These are phyloP conservation scores for Vigna angularis DNA, from an alignment of 306 rosid genomes.

Conservation along the genomic window DNA sequence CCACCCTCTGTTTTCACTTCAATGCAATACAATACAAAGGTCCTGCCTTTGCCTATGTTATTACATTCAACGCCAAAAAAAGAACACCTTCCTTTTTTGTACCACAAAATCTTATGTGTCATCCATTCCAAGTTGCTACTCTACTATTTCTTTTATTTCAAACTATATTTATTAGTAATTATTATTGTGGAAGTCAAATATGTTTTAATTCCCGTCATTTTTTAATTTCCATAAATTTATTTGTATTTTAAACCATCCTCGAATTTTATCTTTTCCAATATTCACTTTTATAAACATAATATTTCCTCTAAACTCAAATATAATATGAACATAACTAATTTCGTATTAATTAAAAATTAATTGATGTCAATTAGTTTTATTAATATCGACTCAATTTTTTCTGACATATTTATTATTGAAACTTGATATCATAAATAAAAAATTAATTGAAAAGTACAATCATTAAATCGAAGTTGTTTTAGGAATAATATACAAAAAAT, in stretches of 20 bases:
- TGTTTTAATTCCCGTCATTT: neutral
- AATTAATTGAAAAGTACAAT: no score
- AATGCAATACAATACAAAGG: neutral
- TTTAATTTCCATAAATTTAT: no score
- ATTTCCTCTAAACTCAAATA: no score
- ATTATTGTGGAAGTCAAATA: neutral
- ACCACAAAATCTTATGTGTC: neutral
- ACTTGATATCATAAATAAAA: no score
- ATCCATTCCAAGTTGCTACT: neutral
- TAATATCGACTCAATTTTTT: no score
- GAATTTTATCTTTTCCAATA: no score
- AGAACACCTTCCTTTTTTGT: neutral
- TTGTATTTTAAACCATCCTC: neutral
- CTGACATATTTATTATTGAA: no score
- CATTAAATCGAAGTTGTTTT: no score
- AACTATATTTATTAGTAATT: neutral
- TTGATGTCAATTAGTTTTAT: no score
- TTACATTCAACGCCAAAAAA: neutral
- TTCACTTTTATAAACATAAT: neutral
- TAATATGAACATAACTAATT: no score
- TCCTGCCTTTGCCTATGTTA: neutral
- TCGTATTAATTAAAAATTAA: no score
- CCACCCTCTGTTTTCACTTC: slow-evolving; percentile 35
- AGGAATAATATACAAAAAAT: no score
- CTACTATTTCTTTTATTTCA: neutral